These are phyloP conservation scores for Penicillium mononematosum DNA, from an alignment of 495 filamentous ascomycete species.

Conservation along the genomic window DNA sequence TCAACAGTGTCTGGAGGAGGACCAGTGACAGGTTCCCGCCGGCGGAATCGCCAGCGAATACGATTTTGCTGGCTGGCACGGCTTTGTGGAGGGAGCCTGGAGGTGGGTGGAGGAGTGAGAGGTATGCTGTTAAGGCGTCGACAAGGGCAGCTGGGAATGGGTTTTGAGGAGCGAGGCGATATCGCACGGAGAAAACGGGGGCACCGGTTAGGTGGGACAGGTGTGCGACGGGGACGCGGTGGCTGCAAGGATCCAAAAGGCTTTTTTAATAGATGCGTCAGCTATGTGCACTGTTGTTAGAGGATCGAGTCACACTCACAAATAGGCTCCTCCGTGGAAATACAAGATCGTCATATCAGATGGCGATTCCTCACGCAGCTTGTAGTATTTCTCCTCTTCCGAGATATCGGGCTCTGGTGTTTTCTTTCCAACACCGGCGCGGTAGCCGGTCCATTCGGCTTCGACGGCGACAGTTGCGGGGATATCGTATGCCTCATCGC, in stretches of 20 bases:
- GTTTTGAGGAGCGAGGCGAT: constrained; percentile 80
- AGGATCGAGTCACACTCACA: constrained; percentile 31
- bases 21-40: constrained; percentile 75
- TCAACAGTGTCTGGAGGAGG: constrained; percentile 71
- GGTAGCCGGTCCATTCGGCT: constrained; percentile 85
- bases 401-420: constrained; percentile 56
- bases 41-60: constrained; percentile 83
- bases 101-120: constrained; percentile 79
- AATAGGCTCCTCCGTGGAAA: constrained; percentile 89
- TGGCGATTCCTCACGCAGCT: constrained; percentile 67
- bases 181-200: constrained; percentile 75
- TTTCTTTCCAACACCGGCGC: constrained; percentile 55
- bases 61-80: constrained; percentile 66
- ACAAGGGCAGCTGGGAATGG: constrained; percentile 81
- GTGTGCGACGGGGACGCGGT: constrained; percentile 48
- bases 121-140: constrained; percentile 79
- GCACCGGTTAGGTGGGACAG: constrained; percentile 53
- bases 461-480: constrained; percentile 61
- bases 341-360: constrained; percentile 73
- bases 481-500: constrained; percentile 47
- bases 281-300: not conserved
- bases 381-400: constrained; percentile 69
- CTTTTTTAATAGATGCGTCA: constrained; percentile 23
- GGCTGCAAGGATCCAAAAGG: constrained; percentile 73
- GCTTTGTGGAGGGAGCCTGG: constrained; percentile 68